These are phyloP conservation scores for Dictyostelium capitatum DNA, from an alignment of 78 protist genomes.

Conservation along the genomic window DNA sequence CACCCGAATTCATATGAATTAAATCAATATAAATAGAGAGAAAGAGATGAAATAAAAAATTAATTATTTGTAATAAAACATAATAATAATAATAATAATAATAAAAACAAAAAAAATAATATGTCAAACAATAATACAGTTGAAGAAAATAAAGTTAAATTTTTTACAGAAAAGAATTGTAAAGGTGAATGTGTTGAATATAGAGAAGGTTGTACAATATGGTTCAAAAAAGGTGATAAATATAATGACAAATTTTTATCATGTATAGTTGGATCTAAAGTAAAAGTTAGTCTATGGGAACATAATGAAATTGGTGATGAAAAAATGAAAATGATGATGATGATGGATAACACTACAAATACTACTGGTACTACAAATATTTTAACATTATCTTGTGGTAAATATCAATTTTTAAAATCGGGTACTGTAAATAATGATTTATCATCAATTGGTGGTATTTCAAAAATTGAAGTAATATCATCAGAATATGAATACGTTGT, in stretches of 20 bases:
- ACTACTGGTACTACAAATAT: too few species aligned
- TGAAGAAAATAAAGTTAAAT: background rate
- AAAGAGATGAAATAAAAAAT: background rate
- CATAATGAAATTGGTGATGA: slow-evolving; percentile 26
- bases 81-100: too few species aligned
- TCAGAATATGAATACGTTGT: slow-evolving; percentile 15
- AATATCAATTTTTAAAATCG: background rate
- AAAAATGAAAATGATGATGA: background rate
- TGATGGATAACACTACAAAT: too few species aligned
- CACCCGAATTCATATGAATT: too few species aligned
- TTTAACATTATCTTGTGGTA: slow-evolving; percentile 14
- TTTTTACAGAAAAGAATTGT: slow-evolving; percentile 12
- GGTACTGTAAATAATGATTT: slow-evolving; percentile 44
- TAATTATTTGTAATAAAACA: too few species aligned
- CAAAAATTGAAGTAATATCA: slow-evolving; percentile 34
- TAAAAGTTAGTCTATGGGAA: slow-evolving; percentile 12
- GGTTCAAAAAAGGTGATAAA: background rate
- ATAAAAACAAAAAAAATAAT: too few species aligned
- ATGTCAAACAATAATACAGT: background rate
- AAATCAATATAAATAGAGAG: too few species aligned
- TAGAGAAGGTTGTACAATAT: background rate
- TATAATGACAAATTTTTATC: slow-evolving; percentile 18
- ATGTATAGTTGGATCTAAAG: background rate
- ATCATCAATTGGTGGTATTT: slow-evolving; percentile 17
- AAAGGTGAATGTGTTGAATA: background rate